These are phyloP conservation scores for Hsuehochloa calcarea DNA, from an alignment of 176 grass and related monocot species.

Conservation along the genomic window DNA sequence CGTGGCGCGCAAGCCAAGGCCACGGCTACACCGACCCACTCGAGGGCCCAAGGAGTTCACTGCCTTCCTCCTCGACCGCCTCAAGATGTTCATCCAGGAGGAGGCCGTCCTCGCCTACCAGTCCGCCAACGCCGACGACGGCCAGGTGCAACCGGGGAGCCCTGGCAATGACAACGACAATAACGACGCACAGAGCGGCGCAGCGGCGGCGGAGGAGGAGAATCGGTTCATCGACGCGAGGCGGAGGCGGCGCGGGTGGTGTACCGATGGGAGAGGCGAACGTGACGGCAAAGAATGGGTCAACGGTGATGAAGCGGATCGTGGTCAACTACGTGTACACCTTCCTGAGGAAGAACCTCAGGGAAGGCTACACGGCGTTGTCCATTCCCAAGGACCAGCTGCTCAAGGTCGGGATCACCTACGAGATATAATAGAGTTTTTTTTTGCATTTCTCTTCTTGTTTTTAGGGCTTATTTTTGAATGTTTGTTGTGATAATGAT, in stretches of 20 bases:
- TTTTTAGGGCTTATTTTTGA: not conserved
- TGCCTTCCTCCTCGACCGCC: conserved; percentile 33
- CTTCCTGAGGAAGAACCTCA: conserved; percentile 53
- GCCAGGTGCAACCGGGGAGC: not conserved
- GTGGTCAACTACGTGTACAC: conserved; percentile 48
- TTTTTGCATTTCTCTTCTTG: not conserved
- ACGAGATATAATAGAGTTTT: conserved; percentile 31
- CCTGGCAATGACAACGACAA: not conserved
- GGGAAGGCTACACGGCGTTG: conserved; percentile 47
- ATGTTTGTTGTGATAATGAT: not conserved
- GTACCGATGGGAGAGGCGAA: conserved; percentile 46
- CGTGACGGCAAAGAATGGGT: conserved; percentile 37
- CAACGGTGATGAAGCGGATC: conserved; percentile 45
- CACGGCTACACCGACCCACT: conserved; percentile 58
- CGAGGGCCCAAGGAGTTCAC: conserved; percentile 42
- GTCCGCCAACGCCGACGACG: not conserved
- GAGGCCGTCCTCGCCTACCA: conserved; percentile 15
- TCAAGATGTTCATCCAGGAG: conserved; percentile 47
- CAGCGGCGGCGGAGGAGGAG: conserved; percentile 13
- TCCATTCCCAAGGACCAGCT: conserved; percentile 52
- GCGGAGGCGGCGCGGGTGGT: conserved; percentile 49
- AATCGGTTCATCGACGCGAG: conserved; percentile 34
- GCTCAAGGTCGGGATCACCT: conserved; percentile 65
- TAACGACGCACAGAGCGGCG: not conserved
- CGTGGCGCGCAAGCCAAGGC: conserved; percentile 39